phyloP scores from a whole-genome alignment of 805 yeast genomes.

The Dipodascus albidus region DNA sequence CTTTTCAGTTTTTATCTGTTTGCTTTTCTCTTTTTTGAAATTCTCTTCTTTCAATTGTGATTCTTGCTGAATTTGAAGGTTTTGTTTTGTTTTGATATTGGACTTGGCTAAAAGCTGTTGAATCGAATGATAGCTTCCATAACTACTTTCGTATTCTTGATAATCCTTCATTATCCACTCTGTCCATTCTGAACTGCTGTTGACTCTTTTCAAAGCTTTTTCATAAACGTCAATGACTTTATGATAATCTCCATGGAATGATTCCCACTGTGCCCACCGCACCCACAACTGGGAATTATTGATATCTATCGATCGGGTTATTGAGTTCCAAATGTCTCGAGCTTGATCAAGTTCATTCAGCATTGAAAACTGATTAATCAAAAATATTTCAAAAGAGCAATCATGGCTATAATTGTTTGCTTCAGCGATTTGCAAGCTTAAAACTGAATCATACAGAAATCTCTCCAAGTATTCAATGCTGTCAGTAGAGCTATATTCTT shows the following conservation, averaged over 20 bases:
- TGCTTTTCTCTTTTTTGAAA: not conserved
- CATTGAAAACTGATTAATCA: constrained; percentile 27
- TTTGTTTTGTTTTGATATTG: constrained; percentile 1
- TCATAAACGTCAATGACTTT: constrained; percentile 23
- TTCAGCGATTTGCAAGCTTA: not conserved
- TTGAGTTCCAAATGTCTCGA: constrained; percentile 14
- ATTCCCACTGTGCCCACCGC: constrained; percentile 32
- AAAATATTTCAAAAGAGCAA: constrained; percentile 26
- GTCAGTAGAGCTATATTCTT: not conserved
- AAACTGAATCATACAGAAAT: not conserved
- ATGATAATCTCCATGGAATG: constrained; percentile 19
- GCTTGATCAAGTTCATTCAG: constrained; percentile 25
- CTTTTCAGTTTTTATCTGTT: constrained; percentile 1
- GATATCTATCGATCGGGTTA: constrained; percentile 21
- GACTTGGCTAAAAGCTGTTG: constrained; percentile 13
- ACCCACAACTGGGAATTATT: constrained; percentile 39
- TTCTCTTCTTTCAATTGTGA: not conserved
- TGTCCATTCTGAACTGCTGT: constrained; percentile 35
- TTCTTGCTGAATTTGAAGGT: not conserved
- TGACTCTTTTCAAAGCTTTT: constrained; percentile 21
- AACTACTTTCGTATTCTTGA: constrained; percentile 26
- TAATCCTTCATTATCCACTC: constrained; percentile 38
- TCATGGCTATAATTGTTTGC: not conserved
- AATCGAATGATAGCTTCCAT: constrained; percentile 23
- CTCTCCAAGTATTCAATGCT: not conserved